Evolutionary conservation across 1,284 basidiomycete genomes (phyloP).

Genomic region (Somion occarium): DNA sequence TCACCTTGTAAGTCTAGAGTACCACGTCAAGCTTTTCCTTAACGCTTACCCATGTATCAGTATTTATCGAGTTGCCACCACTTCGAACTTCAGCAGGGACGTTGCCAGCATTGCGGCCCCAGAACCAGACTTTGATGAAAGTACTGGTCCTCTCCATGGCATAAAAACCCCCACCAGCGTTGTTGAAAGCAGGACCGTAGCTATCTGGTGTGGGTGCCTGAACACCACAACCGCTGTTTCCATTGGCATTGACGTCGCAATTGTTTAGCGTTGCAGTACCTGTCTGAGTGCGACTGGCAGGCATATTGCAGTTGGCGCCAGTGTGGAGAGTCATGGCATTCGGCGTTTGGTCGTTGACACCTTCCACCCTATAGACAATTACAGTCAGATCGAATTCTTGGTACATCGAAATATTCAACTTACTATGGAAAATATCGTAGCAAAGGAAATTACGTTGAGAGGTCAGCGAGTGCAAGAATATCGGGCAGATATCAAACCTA

Average conservation of each 20-base stretch:
- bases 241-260: slow-evolving; percentile 52
- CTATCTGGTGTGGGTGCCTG: slow-evolving; percentile 36
- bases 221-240: slow-evolving; percentile 64
- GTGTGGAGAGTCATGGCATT: slow-evolving; percentile 56
- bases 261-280: slow-evolving; percentile 27
- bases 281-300: slow-evolving; percentile 14
- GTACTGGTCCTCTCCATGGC: slow-evolving; percentile 41
- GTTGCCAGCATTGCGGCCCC: slow-evolving; percentile 34
- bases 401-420: background rate
- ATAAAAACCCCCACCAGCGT: slow-evolving; percentile 55
- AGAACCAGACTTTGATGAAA: slow-evolving; percentile 50
- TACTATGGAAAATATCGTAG: too few species aligned
- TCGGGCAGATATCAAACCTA: too few species aligned
- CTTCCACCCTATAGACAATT: slow-evolving; percentile 44
- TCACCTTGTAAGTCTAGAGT: background rate
- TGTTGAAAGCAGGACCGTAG: slow-evolving; percentile 58
- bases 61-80: slow-evolving; percentile 33
- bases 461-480: too few species aligned
- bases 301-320: slow-evolving; percentile 38
- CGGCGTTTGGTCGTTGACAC: slow-evolving; percentile 44
- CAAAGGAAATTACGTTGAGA: too few species aligned
- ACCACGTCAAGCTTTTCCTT: background rate
- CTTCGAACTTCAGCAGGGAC: slow-evolving; percentile 39
- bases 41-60: slow-evolving; percentile 37
- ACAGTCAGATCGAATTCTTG: background rate